phyloP scores from a whole-genome alignment of 2,329 filamentous ascomycete species.

The Apiospora saccharicola region DNA sequence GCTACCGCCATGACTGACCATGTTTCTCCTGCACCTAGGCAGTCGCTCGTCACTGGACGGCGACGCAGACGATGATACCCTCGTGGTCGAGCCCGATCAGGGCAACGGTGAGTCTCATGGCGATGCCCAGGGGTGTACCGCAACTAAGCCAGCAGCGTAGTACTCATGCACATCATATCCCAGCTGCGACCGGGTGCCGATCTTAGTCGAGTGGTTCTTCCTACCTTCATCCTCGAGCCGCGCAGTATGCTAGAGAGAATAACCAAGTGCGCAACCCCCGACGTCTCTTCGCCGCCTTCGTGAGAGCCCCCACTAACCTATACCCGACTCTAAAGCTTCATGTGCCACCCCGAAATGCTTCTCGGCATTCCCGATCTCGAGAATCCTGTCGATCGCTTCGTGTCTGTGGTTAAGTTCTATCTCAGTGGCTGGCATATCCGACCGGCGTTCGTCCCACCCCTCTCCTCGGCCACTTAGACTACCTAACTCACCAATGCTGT shows the following conservation, averaged over 20 bases:
- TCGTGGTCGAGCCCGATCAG: slow-evolving; percentile 88
- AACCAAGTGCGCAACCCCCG: slow-evolving; percentile 77
- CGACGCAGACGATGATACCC: slow-evolving; percentile 74
- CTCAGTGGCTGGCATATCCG: slow-evolving; percentile 99
- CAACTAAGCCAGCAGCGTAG: slow-evolving; percentile 53
- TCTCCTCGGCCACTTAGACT: background rate
- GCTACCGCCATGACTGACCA: slow-evolving; percentile 1
- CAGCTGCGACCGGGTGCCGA: slow-evolving; percentile 96
- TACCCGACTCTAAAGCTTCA: slow-evolving; percentile 72
- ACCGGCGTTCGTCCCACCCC: slow-evolving; percentile 74
- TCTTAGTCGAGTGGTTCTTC: slow-evolving; percentile 90
- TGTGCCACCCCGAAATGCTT: slow-evolving; percentile 97
- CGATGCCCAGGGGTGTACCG: slow-evolving; percentile 27
- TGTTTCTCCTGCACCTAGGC: slow-evolving; percentile 32
- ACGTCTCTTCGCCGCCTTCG: background rate
- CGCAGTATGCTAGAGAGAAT: slow-evolving; percentile 98
- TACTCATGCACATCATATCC: slow-evolving; percentile 96
- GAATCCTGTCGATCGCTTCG: slow-evolving; percentile 87
- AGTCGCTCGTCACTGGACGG: slow-evolving; percentile 58
- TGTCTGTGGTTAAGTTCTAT: slow-evolving; percentile 97
- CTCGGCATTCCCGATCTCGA: slow-evolving; percentile 87
- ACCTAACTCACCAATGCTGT: background rate
- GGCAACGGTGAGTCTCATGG: slow-evolving; percentile 76
- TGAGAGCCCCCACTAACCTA: background rate
- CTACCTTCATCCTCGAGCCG: slow-evolving; percentile 97